Percentiles rank a stretch among this genome's conserved stretches.
phyloP scores from a whole-genome alignment of 140 eudicot species.

The Cichorium intybus region DNA sequence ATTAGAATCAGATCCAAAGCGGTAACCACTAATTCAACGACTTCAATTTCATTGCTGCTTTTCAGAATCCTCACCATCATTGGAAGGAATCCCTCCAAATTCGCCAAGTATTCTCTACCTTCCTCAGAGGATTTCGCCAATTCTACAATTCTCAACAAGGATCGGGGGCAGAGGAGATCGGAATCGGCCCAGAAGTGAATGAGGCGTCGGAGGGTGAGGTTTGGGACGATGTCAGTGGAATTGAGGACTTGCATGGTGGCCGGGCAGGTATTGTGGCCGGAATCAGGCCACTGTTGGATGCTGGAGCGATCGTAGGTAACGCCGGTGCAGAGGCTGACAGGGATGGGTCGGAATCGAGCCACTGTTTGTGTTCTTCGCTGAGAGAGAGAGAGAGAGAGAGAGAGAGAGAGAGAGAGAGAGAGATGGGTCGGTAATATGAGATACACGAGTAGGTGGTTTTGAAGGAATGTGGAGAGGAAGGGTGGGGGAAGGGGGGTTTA shows the following conservation, averaged over 20 bases:
- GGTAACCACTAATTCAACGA: conserved; percentile 28
- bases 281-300: conserved; percentile 66
- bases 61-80: conserved; percentile 22
- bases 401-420: conserved; percentile 2
- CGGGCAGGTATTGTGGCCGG: conserved; percentile 74
- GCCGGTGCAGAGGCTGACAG: conserved; percentile 80
- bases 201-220: conserved; percentile 61
- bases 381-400: background rate
- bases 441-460: conserved; percentile 11
- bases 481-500: no score
- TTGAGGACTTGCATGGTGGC: conserved; percentile 72
- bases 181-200: conserved; percentile 61
- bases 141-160: conserved; percentile 20
- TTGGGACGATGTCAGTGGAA: conserved; percentile 55
- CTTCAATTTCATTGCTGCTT: conserved; percentile 21
- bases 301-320: conserved; percentile 84
- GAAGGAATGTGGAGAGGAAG: conserved; percentile 16
- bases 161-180: conserved; percentile 26
- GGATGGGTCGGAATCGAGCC: conserved; percentile 29
- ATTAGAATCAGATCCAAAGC: conserved; percentile 34
- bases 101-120: no score
- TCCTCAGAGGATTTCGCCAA: no score
- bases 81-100: no score
- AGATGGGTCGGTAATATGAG: background rate
- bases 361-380: no score